phyloP scores from a whole-genome alignment of 129 eudicot genomes.

The Ambrosia trifida region DNA sequence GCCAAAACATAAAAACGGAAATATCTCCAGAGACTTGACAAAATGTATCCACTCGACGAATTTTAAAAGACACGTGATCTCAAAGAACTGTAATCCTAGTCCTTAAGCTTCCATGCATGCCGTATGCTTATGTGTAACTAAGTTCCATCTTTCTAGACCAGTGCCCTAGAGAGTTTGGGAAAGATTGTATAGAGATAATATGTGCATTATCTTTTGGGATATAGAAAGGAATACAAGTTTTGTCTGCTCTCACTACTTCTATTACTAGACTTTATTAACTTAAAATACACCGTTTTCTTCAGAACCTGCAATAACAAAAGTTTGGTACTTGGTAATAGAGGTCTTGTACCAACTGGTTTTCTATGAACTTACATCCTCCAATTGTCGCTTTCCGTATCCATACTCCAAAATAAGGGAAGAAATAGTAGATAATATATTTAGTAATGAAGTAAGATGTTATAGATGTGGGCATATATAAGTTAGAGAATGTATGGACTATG shows the following conservation, averaged over 20 bases:
- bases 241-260: conserved; percentile 1
- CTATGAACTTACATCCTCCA: conserved; percentile 17
- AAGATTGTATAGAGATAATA: conserved; percentile 11
- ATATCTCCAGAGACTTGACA: not conserved
- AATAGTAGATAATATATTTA: conserved; percentile 11
- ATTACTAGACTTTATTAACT: conserved; percentile 20
- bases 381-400: not conserved
- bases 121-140: conserved; percentile 15
- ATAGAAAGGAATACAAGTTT: conserved; percentile 2
- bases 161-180: not conserved
- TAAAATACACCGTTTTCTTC: conserved; percentile 5
- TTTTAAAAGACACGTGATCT: not conserved
- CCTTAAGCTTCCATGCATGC: conserved; percentile 17
- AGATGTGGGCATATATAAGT: not conserved
- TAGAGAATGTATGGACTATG: not conserved
- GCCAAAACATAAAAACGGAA: conserved; percentile 13
- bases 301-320: conserved; percentile 6
- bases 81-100: conserved; percentile 13
- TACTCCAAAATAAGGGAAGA: conserved; percentile 9
- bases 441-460: conserved; percentile 24
- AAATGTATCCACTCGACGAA: conserved; percentile 3
- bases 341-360: not conserved
- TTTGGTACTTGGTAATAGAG: not conserved
- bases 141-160: conserved; percentile 20
- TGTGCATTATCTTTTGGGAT: conserved; percentile 18